phyloP scores from a whole-genome alignment of 306 rosid species.

The Pterocarpus macrocarpus region DNA sequence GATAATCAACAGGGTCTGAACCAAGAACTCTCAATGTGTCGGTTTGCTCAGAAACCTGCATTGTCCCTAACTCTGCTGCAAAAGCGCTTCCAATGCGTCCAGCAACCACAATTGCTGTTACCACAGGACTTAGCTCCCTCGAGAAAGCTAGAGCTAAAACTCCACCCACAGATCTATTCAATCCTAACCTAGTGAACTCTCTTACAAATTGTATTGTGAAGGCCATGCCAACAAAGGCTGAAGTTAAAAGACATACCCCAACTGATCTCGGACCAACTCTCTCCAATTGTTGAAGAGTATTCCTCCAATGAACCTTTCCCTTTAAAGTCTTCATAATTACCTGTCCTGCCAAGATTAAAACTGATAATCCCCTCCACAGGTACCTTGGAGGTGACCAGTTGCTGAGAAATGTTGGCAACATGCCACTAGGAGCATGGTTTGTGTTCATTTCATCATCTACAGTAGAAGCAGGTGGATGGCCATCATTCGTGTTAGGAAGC shows the following conservation, averaged over 20 bases:
- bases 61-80: conserved; percentile 98
- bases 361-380: conserved; percentile 92
- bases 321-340: conserved; percentile 73
- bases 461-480: conserved; percentile 60
- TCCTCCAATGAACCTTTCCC: conserved; percentile 89
- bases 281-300: conserved; percentile 89
- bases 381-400: conserved; percentile 92
- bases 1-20: conserved; percentile 88
- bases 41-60: conserved; percentile 99
- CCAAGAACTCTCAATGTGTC: conserved; percentile 94
- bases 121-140: conserved; percentile 95
- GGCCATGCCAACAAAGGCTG: conserved; percentile 99
- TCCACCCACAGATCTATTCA: conserved; percentile 95
- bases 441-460: conserved; percentile 60
- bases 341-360: conserved; percentile 80
- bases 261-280: conserved; percentile 94
- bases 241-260: conserved; percentile 92
- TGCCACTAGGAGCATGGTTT: conserved; percentile 60
- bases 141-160: conserved; percentile 95
- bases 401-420: conserved; percentile 52
- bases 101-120: conserved; percentile 91
- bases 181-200: conserved; percentile 90
- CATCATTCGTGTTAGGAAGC: conserved; percentile 62
- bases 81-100: conserved; percentile 97
- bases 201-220: conserved; percentile 94